Evolutionary conservation across 306 rosid genomes (phyloP).

Genomic region (Acacia acuminata): DNA sequence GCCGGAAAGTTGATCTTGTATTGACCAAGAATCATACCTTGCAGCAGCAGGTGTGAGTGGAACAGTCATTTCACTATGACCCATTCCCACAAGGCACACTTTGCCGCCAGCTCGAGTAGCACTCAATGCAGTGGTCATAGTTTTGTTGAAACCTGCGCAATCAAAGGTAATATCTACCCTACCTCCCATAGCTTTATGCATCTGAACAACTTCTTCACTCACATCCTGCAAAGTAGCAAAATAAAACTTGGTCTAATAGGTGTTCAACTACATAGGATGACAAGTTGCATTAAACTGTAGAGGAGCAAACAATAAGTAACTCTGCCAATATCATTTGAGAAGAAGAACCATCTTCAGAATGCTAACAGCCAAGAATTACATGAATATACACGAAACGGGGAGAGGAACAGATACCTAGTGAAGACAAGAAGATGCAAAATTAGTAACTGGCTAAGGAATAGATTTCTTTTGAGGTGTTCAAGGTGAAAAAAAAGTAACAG

Average conservation of each 20-base stretch:
- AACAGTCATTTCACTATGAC: slow-evolving; percentile 76
- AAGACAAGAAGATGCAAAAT: background rate
- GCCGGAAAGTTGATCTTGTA: background rate
- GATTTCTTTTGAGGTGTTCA: background rate
- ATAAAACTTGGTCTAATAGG: slow-evolving; percentile 19
- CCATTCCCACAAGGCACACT: slow-evolving; percentile 94
- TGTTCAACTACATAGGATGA: too few species aligned
- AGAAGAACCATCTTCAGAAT: background rate
- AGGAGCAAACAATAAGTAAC: background rate
- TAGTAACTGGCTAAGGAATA: background rate
- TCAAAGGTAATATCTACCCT: slow-evolving; percentile 71
- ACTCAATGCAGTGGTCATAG: slow-evolving; percentile 76
- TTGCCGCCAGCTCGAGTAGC: slow-evolving; percentile 83
- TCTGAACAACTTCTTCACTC: slow-evolving; percentile 60
- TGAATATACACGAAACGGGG: background rate
- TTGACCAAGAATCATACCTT: slow-evolving; percentile 45
- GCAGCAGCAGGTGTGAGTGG: slow-evolving; percentile 89
- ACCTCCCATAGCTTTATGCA: slow-evolving; percentile 61
- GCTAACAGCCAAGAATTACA: background rate
- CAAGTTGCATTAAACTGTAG: background rate
- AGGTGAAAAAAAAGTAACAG: background rate
- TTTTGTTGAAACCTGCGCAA: slow-evolving; percentile 86
- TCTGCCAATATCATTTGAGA: background rate
- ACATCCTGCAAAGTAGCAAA: slow-evolving; percentile 57
- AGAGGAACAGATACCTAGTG: slow-evolving; percentile 3